Conservation (phyloP, 371 early-diverging fungal species). For the Mucor plumbeus region DNA sequence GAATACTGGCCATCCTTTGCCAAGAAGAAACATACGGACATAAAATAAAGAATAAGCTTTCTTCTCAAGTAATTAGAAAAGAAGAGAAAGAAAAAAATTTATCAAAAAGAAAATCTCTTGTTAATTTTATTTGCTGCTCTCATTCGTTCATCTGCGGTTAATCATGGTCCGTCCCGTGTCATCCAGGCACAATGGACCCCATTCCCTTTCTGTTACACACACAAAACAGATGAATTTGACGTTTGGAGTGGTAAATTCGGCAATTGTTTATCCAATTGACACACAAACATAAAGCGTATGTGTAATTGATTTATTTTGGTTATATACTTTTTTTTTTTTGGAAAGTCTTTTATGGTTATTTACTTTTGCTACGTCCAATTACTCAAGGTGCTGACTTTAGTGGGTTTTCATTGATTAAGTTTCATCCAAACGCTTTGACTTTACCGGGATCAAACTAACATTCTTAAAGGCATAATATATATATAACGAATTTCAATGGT, state of each 20-base stretch:
- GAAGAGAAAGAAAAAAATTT: not conserved
- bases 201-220: not conserved
- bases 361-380: not conserved
- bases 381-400: no score
- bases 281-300: no score
- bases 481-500: no score
- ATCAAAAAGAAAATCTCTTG: not conserved
- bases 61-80: not conserved
- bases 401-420: no score
- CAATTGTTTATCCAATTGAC: not conserved
- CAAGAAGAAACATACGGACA: conserved; percentile 23
- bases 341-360: not conserved
- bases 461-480: no score
- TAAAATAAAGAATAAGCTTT: conserved; percentile 3
- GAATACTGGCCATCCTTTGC: conserved; percentile 18
- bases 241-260: not conserved
- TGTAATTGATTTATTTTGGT: no score
- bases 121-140: not conserved
- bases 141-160: not conserved
- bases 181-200: not conserved
- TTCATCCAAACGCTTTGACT: no score
- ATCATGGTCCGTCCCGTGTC: not conserved
- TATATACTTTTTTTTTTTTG: not conserved
- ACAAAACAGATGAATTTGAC: not conserved
- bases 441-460: no score